Percentiles rank a stretch among this genome's conserved stretches.
These are phyloP conservation scores for Teunomyces tritomae DNA, from an alignment of 805 yeast species.

Conservation along the genomic window DNA sequence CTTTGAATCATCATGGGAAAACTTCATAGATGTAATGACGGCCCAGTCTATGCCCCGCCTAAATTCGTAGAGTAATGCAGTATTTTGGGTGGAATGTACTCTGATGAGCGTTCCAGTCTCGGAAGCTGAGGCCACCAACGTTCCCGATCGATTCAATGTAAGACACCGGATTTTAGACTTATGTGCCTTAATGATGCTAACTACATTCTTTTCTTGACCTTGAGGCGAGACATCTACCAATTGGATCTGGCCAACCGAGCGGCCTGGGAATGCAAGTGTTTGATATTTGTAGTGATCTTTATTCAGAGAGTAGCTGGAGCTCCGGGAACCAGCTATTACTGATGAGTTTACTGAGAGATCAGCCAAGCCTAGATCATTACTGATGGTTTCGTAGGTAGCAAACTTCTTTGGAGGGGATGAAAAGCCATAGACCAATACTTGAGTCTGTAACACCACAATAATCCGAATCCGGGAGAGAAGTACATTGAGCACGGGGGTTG, in stretches of 20 bases:
- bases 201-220: constrained; percentile 60
- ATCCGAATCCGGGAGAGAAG: constrained; percentile 73
- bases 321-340: background rate
- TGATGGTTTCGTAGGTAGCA: constrained; percentile 61
- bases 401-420: constrained; percentile 73
- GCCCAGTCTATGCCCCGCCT: constrained; percentile 90
- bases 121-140: constrained; percentile 75
- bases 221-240: constrained; percentile 68
- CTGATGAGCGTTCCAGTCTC: constrained; percentile 80
- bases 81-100: constrained; percentile 64
- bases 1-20: constrained; percentile 71
- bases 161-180: constrained; percentile 61
- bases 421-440: constrained; percentile 75
- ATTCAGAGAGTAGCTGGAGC: constrained; percentile 7
- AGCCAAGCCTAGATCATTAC: constrained; percentile 62
- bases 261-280: constrained; percentile 74
- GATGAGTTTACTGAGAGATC: constrained; percentile 44
- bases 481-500: constrained; percentile 71
- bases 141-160: constrained; percentile 60
- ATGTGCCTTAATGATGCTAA: constrained; percentile 76
- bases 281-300: constrained; percentile 32
- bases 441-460: constrained; percentile 65
- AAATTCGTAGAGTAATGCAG: constrained; percentile 76
- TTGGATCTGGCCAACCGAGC: constrained; percentile 74
- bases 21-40: constrained; percentile 73